Base-by-base conservation (phyloP, 2,329 filamentous ascomycete genomes). In the Conoideocrella luteorostrata region DNA sequence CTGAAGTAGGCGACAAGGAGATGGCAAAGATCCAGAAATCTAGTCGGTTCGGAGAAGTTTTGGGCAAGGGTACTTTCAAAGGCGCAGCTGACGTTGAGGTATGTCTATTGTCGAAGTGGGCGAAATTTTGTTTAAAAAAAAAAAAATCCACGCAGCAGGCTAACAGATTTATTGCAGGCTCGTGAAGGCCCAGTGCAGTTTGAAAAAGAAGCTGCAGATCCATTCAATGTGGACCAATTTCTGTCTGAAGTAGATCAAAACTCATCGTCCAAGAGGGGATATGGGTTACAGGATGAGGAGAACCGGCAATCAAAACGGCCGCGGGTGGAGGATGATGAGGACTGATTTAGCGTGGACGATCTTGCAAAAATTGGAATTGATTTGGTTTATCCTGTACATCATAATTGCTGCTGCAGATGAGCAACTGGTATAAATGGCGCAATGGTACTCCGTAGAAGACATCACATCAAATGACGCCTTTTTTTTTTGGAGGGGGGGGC, bases 151-250 rank as follows among this genome's bases (percentile, higher is more conserved):
- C 11, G 33, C 23, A 13, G 11, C 29, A 26, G 54, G 50, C 66
- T 69, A 65, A 67, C 50, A 39, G 37, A 41, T 17, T 24, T 23
- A 20, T 40, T 37, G 41, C 54, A 86, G 80, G 80, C 79, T 48
- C 80, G 90, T 44, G 87, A 94, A 56, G 93, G 93, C 5, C 93
- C 93, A 1, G 93, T 98, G 22, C 87, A 95, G 63, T 98, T 98
- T 56, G 91, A 97, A 65, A 95, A 91, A 66, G 91, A 96, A 42
- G 77, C 68, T 1, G 68, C 67, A 23, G 91, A 97, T 65, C 89
- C 89, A 1, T 97, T 97, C 64, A 90, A 94, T 39, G 93, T 97
- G 53, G 89, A 95, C 60, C 86, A 87, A 57, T 95, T 98, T 71
- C 80, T 98, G 61, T 84, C 80, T 28, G 89, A 96, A 63, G 89